A percentile compares a stretch with the other conserved stretches of the same genome.
phyloP scores from a whole-genome alignment of 176 grass and related monocot genomes.

The Eragrostis curvula region DNA sequence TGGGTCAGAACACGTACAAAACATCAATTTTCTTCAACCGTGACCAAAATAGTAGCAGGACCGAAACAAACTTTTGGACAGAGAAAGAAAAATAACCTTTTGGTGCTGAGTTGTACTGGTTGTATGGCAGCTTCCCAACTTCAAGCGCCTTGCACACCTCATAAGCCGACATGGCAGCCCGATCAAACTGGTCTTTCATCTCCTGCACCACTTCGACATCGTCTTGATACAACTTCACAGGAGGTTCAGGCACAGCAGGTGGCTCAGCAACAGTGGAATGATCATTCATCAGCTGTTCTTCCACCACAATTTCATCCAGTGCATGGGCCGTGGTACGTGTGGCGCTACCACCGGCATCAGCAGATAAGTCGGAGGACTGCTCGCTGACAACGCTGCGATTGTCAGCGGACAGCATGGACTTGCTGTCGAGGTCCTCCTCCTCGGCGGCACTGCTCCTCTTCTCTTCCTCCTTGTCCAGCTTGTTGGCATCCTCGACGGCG shows the following conservation, averaged over 20 bases:
- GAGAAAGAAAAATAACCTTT: constrained; percentile 48
- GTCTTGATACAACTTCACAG: constrained; percentile 42
- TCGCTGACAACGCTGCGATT: constrained; percentile 11
- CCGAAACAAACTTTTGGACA: neutral
- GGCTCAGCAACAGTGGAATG: neutral
- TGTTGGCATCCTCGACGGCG: neutral
- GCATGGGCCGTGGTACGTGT: constrained; percentile 36
- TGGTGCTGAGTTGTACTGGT: constrained; percentile 18
- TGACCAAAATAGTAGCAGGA: neutral
- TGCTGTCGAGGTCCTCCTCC: constrained; percentile 23
- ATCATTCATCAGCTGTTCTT: constrained; percentile 31
- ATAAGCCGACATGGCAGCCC: constrained; percentile 51
- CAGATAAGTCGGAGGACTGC: constrained; percentile 37
- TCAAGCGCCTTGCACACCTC: constrained; percentile 67
- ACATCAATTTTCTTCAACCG: neutral
- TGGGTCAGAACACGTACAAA: neutral
- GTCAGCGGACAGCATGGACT: constrained; percentile 40
- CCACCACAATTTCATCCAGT: constrained; percentile 51
- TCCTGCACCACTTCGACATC: constrained; percentile 56
- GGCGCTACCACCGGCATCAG: constrained; percentile 23
- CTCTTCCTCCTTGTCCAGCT: constrained; percentile 38
- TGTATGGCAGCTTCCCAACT: constrained; percentile 74
- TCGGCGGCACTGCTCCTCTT: neutral
- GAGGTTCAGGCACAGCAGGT: neutral
- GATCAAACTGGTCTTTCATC: constrained; percentile 70